Evolutionary conservation across 2,329 filamentous ascomycete species (phyloP).

Genomic region (Curvularia sp.): DNA sequence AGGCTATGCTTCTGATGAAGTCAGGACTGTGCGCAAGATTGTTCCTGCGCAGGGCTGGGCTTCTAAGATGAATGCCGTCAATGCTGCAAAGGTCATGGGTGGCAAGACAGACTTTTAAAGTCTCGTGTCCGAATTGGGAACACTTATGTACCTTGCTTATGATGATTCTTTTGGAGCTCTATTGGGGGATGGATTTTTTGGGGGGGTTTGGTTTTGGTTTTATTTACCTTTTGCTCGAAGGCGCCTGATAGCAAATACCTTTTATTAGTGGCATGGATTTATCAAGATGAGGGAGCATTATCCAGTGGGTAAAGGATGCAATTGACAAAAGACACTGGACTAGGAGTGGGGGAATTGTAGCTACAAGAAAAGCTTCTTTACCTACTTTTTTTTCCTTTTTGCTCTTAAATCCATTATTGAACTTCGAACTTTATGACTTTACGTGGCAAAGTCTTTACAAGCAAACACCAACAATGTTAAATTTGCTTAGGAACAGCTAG

Average conservation of each 20-base stretch:
- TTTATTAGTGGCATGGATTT: neutral
- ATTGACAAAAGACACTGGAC: neutral
- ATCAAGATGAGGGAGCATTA: neutral
- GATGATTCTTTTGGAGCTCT: neutral
- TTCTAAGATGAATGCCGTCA: conserved; percentile 95
- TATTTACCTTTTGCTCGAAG: neutral
- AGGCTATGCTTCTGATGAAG: conserved; percentile 91
- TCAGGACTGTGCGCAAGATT: conserved; percentile 91
- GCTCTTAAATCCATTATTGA: no score
- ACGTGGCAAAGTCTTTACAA: no score
- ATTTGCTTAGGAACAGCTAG: no score
- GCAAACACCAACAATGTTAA: no score
- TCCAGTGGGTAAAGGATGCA: neutral
- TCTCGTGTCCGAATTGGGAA: neutral
- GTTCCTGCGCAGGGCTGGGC: conserved; percentile 90
- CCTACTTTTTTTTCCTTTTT: neutral
- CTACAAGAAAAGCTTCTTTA: neutral
- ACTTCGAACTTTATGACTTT: no score
- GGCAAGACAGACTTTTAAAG: conserved; percentile 52
- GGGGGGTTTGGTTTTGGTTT: neutral
- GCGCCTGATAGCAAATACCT: neutral
- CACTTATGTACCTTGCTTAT: neutral
- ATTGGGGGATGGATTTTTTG: neutral
- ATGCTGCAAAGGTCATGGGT: conserved; percentile 81
- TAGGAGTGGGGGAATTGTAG: neutral